phyloP scores from a whole-genome alignment of 2,329 filamentous ascomycete genomes.

The Cucurbitaria berberidis region DNA sequence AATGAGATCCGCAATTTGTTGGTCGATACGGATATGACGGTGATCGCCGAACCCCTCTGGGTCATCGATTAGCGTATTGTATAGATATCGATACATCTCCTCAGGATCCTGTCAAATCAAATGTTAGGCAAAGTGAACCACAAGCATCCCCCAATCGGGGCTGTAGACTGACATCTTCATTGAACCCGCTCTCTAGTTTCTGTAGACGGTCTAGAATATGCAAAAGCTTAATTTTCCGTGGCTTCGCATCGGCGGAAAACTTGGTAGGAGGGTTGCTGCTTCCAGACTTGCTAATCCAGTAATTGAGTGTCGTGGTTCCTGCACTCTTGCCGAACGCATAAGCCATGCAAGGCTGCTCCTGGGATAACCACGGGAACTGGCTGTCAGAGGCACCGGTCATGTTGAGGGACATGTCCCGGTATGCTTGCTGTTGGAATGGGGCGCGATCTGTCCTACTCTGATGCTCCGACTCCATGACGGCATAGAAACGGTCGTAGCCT shows the following conservation, averaged over 20 bases:
- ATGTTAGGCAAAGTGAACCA: conserved; percentile 37
- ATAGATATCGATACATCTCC: conserved; percentile 64
- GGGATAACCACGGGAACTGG: conserved; percentile 68
- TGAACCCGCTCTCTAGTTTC: conserved; percentile 50
- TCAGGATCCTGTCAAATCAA: conserved; percentile 47
- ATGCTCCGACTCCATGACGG: conserved; percentile 49
- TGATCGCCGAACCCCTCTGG: conserved; percentile 64
- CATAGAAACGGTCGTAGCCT: conserved; percentile 49
- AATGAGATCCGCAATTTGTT: conserved; percentile 75
- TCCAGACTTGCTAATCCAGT: conserved; percentile 68
- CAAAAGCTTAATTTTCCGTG: conserved; percentile 66
- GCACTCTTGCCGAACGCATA: conserved; percentile 70
- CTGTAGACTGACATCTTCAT: conserved; percentile 50
- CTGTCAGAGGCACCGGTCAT: conserved; percentile 44
- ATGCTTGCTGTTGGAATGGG: conserved; percentile 43
- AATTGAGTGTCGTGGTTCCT: conserved; percentile 74
- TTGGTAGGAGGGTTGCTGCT: conserved; percentile 62
- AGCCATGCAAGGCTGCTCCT: conserved; percentile 75
- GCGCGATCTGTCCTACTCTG: conserved; percentile 48
- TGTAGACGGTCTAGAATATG: conserved; percentile 53
- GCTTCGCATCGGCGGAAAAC: conserved; percentile 64
- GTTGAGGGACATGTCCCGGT: conserved; percentile 48
- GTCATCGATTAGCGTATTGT: conserved; percentile 70
- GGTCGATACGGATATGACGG: conserved; percentile 68
- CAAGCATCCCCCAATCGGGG: conserved; percentile 15